Percentiles rank a stretch among this genome's conserved stretches.
Evolutionary conservation across 169 alveolate genomes (phyloP).

Genomic region (Plasmodium reichenowi): DNA sequence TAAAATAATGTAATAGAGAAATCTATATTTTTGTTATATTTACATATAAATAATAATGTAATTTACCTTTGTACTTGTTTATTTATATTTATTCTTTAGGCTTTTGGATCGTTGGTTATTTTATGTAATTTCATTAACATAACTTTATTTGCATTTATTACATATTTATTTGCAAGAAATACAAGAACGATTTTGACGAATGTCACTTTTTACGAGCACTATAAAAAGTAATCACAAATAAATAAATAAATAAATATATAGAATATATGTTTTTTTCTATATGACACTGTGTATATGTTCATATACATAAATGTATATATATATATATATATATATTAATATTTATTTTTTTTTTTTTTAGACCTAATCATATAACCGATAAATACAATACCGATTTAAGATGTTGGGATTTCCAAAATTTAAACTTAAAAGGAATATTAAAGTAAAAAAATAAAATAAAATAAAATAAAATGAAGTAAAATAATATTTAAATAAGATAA

Average conservation of each 20-base stretch:
- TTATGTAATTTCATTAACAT: slow-evolving; percentile 80
- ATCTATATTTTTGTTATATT: background rate
- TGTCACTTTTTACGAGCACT: slow-evolving; percentile 91
- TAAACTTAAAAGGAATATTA: slow-evolving; percentile 33
- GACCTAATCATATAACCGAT: slow-evolving; percentile 71
- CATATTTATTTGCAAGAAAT: slow-evolving; percentile 86
- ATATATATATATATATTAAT: slow-evolving; percentile 8
- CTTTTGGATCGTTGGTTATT: slow-evolving; percentile 40
- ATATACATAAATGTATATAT: background rate
- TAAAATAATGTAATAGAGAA: background rate
- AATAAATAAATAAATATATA: background rate
- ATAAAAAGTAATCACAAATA: slow-evolving; percentile 82
- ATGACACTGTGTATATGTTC: background rate
- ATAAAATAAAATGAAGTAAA: background rate
- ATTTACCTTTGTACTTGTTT: background rate
- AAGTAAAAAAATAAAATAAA: slow-evolving; percentile 15
- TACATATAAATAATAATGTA: background rate
- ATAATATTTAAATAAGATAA: background rate
- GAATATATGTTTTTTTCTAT: slow-evolving; percentile 4
- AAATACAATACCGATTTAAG: slow-evolving; percentile 62
- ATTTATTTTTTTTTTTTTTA: slow-evolving; percentile 3
- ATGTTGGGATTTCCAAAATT: slow-evolving; percentile 75
- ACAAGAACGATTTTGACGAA: slow-evolving; percentile 89
- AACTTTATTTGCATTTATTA: slow-evolving; percentile 86
- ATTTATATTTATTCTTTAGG: slow-evolving; percentile 65